Base-by-base conservation (phyloP, 305 asterid species). In the Galium porrigens region DNA sequence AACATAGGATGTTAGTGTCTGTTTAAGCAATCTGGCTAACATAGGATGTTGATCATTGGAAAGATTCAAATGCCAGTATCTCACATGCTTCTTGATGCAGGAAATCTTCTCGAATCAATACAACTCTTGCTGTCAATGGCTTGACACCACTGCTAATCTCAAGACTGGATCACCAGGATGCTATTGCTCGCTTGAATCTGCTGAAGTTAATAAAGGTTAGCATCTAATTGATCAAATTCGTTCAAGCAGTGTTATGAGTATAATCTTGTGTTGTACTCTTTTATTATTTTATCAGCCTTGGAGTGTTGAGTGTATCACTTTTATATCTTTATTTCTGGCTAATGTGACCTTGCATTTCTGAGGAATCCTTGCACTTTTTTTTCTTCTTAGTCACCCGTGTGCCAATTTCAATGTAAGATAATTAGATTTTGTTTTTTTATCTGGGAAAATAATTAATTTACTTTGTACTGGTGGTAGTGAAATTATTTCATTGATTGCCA, bases 101-200 rank as follows among this genome's bases (percentile, higher is more conserved):
- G 87, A 94, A 86, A 90, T 94, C 99, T 66, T 81, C 95, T 72
- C 90, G 95, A 69, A 85, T 94, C 70, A 94, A 94, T 78, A 90
- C 97, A 27, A 90, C 96, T 58, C 83, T 94, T 65, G 97, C 99
- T 54, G 95, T 90, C 64, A 94, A 85, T 80, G 99, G 99, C 51
- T 83, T 94, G 84, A 90, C 99, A 10, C 95, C 95, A 14, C 81
- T 94, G 75, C 86, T 94, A 58, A 85, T 94, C 56, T 86, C 84
- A n/a, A 84, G 96, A 72, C 94, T 94, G 68, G 94, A 81, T 77
- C 97, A 90, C 77, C 95, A 92, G 69, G 94, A 94, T 82, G 99
- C 99, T 18, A 94, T 94, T 68, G 95, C 95, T 77, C 90, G 99
- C 37, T 80, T 94, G 75, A 94, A 85, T 76, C 80, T 94, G 66